Percentiles rank a stretch among this genome's conserved stretches.
Conservation (phyloP, 768 basidiomycete species). For the Boletales sp. region DNA sequence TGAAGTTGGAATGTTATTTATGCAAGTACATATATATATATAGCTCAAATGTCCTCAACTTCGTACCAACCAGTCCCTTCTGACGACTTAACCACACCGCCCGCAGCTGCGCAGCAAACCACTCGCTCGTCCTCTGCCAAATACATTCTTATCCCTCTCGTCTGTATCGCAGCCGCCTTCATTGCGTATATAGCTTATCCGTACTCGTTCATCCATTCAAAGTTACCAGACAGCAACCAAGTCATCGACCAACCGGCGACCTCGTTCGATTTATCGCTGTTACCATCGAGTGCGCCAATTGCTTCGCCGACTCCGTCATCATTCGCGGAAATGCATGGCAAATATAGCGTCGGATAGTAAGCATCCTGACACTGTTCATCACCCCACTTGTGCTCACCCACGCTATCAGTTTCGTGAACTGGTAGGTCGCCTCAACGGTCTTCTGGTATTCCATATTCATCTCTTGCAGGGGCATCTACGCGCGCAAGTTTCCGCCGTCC, state of each 20-base stretch:
- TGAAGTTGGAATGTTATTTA: constrained; percentile 22
- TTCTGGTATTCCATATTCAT: constrained; percentile 6
- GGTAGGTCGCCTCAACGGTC: constrained; percentile 38
- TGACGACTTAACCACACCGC: constrained; percentile 10
- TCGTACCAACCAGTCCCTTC: constrained; percentile 17
- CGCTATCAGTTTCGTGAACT: constrained; percentile 66
- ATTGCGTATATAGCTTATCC: constrained; percentile 43
- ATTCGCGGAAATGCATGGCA: constrained; percentile 45
- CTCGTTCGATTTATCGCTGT: constrained; percentile 6
- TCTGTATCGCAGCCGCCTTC: constrained; percentile 36
- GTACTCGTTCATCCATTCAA: constrained; percentile 26
- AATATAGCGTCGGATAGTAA: constrained; percentile 80
- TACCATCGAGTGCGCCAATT: constrained; percentile 3
- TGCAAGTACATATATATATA: not conserved
- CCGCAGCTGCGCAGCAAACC: constrained; percentile 18
- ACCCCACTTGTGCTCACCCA: constrained; percentile 6
- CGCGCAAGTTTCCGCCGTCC: constrained; percentile 84
- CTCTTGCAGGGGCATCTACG: constrained; percentile 83
- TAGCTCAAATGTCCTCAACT: constrained; percentile 19
- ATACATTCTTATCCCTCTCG: constrained; percentile 32
- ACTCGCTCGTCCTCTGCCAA: constrained; percentile 26
- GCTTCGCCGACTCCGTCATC: constrained; percentile 13
- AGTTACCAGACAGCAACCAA: constrained; percentile 12
- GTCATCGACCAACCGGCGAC: constrained; percentile 11
- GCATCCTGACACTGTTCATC: constrained; percentile 26